These are phyloP conservation scores for Lablab purpureus DNA, from an alignment of 306 rosid genomes.

Conservation along the genomic window DNA sequence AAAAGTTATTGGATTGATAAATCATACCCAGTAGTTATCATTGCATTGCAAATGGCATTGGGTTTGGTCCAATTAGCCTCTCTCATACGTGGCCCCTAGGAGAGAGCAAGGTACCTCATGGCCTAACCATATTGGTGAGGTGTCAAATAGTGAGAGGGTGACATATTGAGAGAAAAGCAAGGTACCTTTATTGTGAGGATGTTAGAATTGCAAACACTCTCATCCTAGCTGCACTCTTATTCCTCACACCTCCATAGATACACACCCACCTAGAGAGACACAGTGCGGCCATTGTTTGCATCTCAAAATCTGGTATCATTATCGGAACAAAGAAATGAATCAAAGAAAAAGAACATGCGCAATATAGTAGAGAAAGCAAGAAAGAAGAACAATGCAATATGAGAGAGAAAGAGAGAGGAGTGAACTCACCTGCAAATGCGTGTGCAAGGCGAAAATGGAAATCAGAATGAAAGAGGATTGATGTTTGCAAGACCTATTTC, in stretches of 20 bases:
- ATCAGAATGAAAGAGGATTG: too few relatives aligned
- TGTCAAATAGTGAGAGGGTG: slow-evolving; percentile 25
- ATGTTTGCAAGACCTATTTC: too few relatives aligned
- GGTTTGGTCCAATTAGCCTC: not conserved
- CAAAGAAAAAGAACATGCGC: too few relatives aligned
- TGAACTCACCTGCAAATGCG: too few relatives aligned
- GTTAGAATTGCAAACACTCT: slow-evolving; percentile 32
- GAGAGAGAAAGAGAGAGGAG: too few relatives aligned
- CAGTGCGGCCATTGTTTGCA: too few relatives aligned
- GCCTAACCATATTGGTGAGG: slow-evolving; percentile 36
- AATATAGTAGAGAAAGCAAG: too few relatives aligned
- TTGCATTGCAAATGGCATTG: not conserved
- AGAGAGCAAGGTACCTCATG: slow-evolving; percentile 5
- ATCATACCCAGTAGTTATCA: slow-evolving; percentile 44
- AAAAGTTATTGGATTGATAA: slow-evolving; percentile 13
- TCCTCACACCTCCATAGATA: not conserved
- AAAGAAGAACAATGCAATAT: too few relatives aligned
- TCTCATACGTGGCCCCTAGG: slow-evolving; percentile 26
- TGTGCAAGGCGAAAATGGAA: too few relatives aligned
- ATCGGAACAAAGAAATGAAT: too few relatives aligned
- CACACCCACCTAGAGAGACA: not conserved
- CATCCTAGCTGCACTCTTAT: slow-evolving; percentile 3
- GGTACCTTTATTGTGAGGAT: slow-evolving; percentile 11
- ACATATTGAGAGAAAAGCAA: not conserved
- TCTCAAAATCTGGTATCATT: not conserved